A percentile compares a stretch with the other conserved stretches of the same genome.
These are phyloP conservation scores for Pyronema domesticum DNA, from an alignment of 495 filamentous ascomycete genomes.

Conservation along the genomic window DNA sequence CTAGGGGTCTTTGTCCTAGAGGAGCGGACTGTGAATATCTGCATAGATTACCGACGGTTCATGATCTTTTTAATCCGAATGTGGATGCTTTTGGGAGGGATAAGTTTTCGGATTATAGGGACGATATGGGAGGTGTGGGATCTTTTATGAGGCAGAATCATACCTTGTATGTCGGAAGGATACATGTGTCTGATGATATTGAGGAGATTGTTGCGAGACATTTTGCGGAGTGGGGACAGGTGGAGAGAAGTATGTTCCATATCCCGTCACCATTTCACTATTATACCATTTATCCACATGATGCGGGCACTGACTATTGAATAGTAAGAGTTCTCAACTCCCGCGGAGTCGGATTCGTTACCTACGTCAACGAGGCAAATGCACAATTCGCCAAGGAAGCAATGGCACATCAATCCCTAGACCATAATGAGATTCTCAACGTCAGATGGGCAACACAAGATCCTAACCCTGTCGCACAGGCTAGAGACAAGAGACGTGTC, in stretches of 20 bases:
- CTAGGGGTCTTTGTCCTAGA: slow-evolving; percentile 60
- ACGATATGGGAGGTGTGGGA: slow-evolving; percentile 93
- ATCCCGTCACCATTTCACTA: not conserved
- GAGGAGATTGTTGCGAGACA: slow-evolving; percentile 90
- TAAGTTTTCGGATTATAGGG: slow-evolving; percentile 71
- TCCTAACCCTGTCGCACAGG: slow-evolving; percentile 88
- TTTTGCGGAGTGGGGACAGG: slow-evolving; percentile 83
- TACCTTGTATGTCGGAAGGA: slow-evolving; percentile 80
- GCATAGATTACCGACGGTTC: slow-evolving; percentile 64
- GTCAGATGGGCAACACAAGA: slow-evolving; percentile 95
- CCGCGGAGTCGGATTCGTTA: slow-evolving; percentile 79
- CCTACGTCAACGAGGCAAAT: slow-evolving; percentile 70
- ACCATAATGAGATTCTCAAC: slow-evolving; percentile 82
- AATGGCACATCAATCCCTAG: slow-evolving; percentile 73
- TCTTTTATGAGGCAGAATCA: slow-evolving; percentile 79
- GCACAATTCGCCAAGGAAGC: slow-evolving; percentile 82
- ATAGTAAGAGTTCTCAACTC: slow-evolving; percentile 66
- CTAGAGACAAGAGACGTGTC: slow-evolving; percentile 69
- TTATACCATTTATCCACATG: not conserved
- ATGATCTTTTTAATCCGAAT: slow-evolving; percentile 75
- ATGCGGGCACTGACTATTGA: slow-evolving; percentile 9
- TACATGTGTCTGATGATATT: slow-evolving; percentile 93
- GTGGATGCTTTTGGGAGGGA: slow-evolving; percentile 87
- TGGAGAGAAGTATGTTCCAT: slow-evolving; percentile 46
- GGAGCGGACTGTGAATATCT: slow-evolving; percentile 90